Percentiles rank a stretch among this genome's conserved stretches.
Conservation (phyloP, 208 protist genomes). For the Crithidia expoeki region DNA sequence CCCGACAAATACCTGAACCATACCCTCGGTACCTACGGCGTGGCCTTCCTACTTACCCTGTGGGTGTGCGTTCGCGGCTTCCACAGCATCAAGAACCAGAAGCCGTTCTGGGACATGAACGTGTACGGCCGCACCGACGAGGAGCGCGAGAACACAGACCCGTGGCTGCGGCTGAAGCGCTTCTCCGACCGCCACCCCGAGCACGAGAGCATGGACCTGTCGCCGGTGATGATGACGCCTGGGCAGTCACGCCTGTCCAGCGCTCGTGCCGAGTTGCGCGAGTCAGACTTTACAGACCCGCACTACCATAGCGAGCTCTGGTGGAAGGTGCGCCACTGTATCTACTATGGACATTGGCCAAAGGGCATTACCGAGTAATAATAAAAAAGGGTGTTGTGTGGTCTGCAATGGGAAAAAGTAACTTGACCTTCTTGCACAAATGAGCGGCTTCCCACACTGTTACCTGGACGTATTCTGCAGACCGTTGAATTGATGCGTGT, state of each 20-base stretch:
- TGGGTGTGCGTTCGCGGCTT: slow-evolving; percentile 80
- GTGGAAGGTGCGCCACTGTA: slow-evolving; percentile 87
- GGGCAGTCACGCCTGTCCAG: slow-evolving; percentile 76
- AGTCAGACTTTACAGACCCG: slow-evolving; percentile 87
- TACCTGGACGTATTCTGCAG: too few species aligned
- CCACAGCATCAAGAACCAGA: slow-evolving; percentile 88
- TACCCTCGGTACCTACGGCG: slow-evolving; percentile 66
- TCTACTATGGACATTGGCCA: slow-evolving; percentile 91
- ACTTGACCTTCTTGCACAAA: background rate
- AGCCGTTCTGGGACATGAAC: slow-evolving; percentile 87
- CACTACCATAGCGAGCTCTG: slow-evolving; percentile 89
- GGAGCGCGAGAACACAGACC: slow-evolving; percentile 54
- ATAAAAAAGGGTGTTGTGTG: too few species aligned
- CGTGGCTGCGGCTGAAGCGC: slow-evolving; percentile 76
- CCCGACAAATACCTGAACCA: slow-evolving; percentile 83
- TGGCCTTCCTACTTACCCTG: slow-evolving; percentile 54
- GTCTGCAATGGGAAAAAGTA: background rate
- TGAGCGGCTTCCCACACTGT: too few species aligned
- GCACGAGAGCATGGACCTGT: slow-evolving; percentile 74
- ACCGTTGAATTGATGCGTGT: too few species aligned
- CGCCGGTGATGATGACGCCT: slow-evolving; percentile 81
- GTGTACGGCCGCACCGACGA: slow-evolving; percentile 80
- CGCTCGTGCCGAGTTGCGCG: slow-evolving; percentile 80
- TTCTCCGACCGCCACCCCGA: slow-evolving; percentile 88
- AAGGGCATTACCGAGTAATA: slow-evolving; percentile 83